Base-by-base conservation (phyloP, 192 early-diverging fungal species). In the Glomus cerebriforme region DNA sequence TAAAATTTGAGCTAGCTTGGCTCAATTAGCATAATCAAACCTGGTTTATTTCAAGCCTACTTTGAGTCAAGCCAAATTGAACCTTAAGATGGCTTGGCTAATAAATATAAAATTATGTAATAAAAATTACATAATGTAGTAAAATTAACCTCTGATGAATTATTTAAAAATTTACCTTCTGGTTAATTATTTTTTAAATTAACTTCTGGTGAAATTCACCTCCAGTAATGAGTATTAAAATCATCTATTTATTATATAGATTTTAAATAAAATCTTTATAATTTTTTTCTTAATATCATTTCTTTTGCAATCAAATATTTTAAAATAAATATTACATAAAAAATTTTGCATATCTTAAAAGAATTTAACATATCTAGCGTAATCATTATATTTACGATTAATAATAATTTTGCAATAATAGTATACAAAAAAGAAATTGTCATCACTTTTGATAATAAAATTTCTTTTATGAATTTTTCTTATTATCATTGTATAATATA, bases 171-270 rank as follows among this genome's bases (percentile, higher is more conserved):
- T n/a, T n/a, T n/a, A n/a, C n/a, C n/a, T n/a, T n/a, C n/a, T n/a
- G n/a, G n/a, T n/a, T n/a, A n/a, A n/a, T n/a, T n/a, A n/a, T n/a
- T n/a, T n/a, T n/a, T n/a, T n/a, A n/a, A n/a, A n/a, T n/a, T n/a
- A n/a, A n/a, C n/a, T n/a, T n/a, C n/a, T n/a, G n/a, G n/a, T n/a
- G n/a, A n/a, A n/a, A n/a, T n/a, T n/a, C n/a, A n/a, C n/a, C n/a
- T n/a, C n/a, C n/a, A n/a, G n/a, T n/a, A n/a, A n/a, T n/a, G n/a
- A n/a, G n/a, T n/a, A n/a, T n/a, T n/a, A n/a, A n/a, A n/a, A n/a
- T n/a, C n/a, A n/a, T n/a, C 63, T 27, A 77, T 77, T 29, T 37
- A 77, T 66, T 64, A 77, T 66, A 37, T 77, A 7, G 62, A 77
- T 77, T 19, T 1, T 13, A 24, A 34, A 8, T 77, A n/a, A 37